A percentile compares a stretch with the other conserved stretches of the same genome.
phyloP scores from a whole-genome alignment of 108 stramenopile genomes.

The Conticribra guillardii region DNA sequence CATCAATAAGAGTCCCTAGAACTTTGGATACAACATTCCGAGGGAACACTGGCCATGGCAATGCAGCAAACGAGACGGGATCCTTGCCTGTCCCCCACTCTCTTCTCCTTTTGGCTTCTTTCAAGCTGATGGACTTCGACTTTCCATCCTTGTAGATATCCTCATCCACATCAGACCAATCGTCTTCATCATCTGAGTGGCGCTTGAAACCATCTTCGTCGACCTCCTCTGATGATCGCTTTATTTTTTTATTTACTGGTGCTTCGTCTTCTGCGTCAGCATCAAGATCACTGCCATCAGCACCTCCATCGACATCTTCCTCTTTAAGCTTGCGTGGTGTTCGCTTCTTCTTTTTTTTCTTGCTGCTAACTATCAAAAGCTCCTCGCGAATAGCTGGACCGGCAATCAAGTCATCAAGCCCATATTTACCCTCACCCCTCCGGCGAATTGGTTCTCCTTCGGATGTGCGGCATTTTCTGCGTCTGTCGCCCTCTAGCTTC shows the following conservation, averaged over 20 bases:
- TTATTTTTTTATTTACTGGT: slow-evolving; percentile 19
- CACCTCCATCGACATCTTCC: slow-evolving; percentile 23
- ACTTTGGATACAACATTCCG: slow-evolving; percentile 65
- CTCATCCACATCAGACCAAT: slow-evolving; percentile 82
- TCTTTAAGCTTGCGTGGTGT: slow-evolving; percentile 44
- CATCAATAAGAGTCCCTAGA: slow-evolving; percentile 69
- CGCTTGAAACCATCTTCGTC: slow-evolving; percentile 75
- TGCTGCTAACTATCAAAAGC: slow-evolving; percentile 69
- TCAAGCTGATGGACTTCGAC: slow-evolving; percentile 68
- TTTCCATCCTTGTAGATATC: slow-evolving; percentile 56
- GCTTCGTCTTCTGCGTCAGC: slow-evolving; percentile 20
- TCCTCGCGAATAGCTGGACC: slow-evolving; percentile 66
- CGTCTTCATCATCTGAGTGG: slow-evolving; percentile 82
- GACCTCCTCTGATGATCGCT: slow-evolving; percentile 15
- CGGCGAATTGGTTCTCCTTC: slow-evolving; percentile 36
- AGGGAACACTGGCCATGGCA: slow-evolving; percentile 87
- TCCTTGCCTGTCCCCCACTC: slow-evolving; percentile 83
- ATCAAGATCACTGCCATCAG: slow-evolving; percentile 31
- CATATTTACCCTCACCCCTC: slow-evolving; percentile 10
- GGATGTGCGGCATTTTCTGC: slow-evolving; percentile 74
- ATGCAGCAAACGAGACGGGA: slow-evolving; percentile 74
- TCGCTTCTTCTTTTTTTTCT: slow-evolving; percentile 63
- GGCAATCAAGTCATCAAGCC: slow-evolving; percentile 21
- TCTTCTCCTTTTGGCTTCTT: slow-evolving; percentile 80
- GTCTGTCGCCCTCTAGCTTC: slow-evolving; percentile 78